Percentiles rank a stretch among this genome's conserved stretches.
phyloP scores from a whole-genome alignment of 2,329 filamentous ascomycete genomes.

The Seiridium cupressi region DNA sequence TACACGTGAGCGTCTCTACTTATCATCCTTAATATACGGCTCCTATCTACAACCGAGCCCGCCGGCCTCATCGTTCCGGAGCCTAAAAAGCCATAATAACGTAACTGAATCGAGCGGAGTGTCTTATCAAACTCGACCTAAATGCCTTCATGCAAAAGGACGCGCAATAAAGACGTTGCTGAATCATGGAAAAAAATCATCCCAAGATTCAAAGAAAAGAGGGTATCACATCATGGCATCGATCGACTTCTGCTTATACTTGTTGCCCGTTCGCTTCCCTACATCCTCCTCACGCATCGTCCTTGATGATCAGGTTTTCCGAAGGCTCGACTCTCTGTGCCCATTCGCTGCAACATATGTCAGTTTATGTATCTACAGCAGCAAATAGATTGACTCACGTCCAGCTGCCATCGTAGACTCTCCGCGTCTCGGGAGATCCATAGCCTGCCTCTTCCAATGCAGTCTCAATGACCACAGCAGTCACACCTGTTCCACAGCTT shows the following conservation, averaged over 20 bases:
- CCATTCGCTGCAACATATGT: slow-evolving; percentile 53
- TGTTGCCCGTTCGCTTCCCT: background rate
- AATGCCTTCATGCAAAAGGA: background rate
- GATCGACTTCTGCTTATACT: background rate
- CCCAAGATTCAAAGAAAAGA: slow-evolving; percentile 13
- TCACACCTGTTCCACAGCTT: slow-evolving; percentile 92
- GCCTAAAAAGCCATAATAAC: no score
- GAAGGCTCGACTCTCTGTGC: slow-evolving; percentile 61
- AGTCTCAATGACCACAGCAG: slow-evolving; percentile 85
- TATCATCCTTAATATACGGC: no score
- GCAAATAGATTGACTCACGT: slow-evolving; percentile 62
- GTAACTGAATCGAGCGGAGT: no score
- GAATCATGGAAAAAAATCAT: background rate
- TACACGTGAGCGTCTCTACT: no score
- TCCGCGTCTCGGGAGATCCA: slow-evolving; percentile 63
- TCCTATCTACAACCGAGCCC: no score
- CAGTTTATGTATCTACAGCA: slow-evolving; percentile 20
- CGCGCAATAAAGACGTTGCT: background rate
- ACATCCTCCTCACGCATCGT: slow-evolving; percentile 18
- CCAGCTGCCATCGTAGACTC: slow-evolving; percentile 96
- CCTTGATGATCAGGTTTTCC: slow-evolving; percentile 62
- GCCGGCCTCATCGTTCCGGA: no score
- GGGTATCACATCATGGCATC: slow-evolving; percentile 22
- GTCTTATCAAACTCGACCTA: background rate
- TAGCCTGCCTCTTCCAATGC: slow-evolving; percentile 78